Conservation (phyloP, 345 rosid species). For the Lagerstroemia speciosa region DNA sequence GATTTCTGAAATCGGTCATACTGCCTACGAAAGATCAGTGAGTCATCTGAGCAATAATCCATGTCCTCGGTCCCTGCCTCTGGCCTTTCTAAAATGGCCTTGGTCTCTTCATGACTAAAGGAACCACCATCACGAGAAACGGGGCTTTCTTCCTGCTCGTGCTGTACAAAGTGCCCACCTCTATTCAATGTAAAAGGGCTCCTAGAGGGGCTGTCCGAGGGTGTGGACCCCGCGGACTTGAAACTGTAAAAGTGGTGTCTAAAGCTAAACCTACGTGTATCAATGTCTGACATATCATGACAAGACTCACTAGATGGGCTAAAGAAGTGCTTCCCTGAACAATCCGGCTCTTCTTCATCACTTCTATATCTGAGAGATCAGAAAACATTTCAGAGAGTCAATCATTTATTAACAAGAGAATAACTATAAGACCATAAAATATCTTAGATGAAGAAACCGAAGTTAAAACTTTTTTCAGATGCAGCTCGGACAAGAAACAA, state of each 20-base stretch:
- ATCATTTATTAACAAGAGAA: neutral
- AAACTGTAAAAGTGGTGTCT: slow-evolving; percentile 61
- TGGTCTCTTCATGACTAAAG: slow-evolving; percentile 36
- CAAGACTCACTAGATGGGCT: slow-evolving; percentile 61
- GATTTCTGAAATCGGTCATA: slow-evolving; percentile 34
- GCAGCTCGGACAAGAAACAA: neutral
- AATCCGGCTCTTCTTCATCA: slow-evolving; percentile 66
- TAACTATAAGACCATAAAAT: neutral
- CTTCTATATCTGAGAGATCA: slow-evolving; percentile 36
- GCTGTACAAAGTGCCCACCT: slow-evolving; percentile 64
- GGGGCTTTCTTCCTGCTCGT: slow-evolving; percentile 53
- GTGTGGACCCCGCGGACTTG: slow-evolving; percentile 73
- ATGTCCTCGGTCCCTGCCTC: slow-evolving; percentile 33
- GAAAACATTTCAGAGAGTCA: neutral
- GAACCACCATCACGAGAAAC: slow-evolving; percentile 32
- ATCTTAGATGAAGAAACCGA: neutral
- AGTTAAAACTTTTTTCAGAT: neutral
- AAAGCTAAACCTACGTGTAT: slow-evolving; percentile 73
- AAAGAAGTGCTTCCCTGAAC: slow-evolving; percentile 43
- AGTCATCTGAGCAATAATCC: slow-evolving; percentile 35
- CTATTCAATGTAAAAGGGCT: slow-evolving; percentile 68
- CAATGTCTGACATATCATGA: slow-evolving; percentile 62
- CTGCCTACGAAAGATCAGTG: slow-evolving; percentile 25
- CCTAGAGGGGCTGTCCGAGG: slow-evolving; percentile 85
- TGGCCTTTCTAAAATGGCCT: slow-evolving; percentile 50